phyloP scores from a whole-genome alignment of 2,329 filamentous ascomycete species.

The Fusarium fujikuroi region DNA sequence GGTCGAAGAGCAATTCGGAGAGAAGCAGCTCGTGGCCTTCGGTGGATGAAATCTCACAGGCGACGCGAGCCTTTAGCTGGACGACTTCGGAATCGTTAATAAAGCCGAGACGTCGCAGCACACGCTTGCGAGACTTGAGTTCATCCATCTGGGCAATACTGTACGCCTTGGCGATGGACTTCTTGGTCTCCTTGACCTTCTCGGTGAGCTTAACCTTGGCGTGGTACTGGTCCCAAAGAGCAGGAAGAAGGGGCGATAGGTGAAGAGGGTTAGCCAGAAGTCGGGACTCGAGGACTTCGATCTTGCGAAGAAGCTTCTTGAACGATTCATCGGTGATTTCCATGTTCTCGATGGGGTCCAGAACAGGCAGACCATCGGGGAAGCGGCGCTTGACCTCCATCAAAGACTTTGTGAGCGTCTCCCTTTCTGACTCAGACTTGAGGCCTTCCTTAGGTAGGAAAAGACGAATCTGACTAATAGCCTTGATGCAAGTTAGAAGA shows the following conservation, averaged over 20 bases:
- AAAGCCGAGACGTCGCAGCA: constrained; percentile 92
- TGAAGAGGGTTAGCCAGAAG: constrained; percentile 91
- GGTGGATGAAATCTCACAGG: constrained; percentile 94
- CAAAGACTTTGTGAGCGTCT: constrained; percentile 75
- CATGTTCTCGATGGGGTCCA: constrained; percentile 98
- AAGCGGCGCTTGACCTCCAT: constrained; percentile 87
- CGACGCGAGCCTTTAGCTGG: constrained; percentile 95
- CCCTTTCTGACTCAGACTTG: constrained; percentile 71
- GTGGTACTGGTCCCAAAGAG: constrained; percentile 88
- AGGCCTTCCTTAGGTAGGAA: constrained; percentile 81
- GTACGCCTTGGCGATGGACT: constrained; percentile 84
- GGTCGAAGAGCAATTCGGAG: constrained; percentile 92
- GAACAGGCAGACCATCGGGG: constrained; percentile 86
- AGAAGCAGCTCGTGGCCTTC: constrained; percentile 93
- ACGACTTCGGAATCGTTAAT: constrained; percentile 97
- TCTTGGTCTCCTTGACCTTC: constrained; percentile 89
- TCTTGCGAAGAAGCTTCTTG: constrained; percentile 93
- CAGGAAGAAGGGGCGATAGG: constrained; percentile 84
- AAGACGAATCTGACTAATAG: constrained; percentile 84
- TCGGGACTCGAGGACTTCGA: constrained; percentile 93
- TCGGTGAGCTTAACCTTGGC: constrained; percentile 79
- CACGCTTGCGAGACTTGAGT: constrained; percentile 93
- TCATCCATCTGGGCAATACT: constrained; percentile 95
- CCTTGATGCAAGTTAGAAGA: constrained; percentile 84
- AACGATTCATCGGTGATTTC: constrained; percentile 91